Base-by-base conservation (phyloP, 2,329 filamentous ascomycete species). In the Fusarium sp. region DNA sequence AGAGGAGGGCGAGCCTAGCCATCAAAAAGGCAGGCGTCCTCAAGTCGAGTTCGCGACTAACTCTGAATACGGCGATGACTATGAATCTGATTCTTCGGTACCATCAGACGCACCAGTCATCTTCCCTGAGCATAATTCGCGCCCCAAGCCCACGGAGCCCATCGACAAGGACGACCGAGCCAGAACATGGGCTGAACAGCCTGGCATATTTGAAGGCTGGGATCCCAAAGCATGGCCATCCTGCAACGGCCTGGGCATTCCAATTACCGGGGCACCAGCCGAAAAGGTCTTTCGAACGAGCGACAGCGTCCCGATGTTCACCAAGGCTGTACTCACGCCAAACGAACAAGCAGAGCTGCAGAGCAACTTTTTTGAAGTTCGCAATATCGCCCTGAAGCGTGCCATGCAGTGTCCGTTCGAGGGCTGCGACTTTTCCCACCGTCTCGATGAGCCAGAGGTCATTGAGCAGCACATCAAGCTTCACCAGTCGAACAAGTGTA, bases 331-430 rank as follows among this genome's bases (percentile, higher is more conserved):
- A 14, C 70, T 83, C 58, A 85, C 83, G 0, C 77, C 79, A 0
- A 80, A 77, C 0, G 82, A 84, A 65, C 75, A 81, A 54, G 76
- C 73, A 2, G 69, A 75, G 4, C 73, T 84, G 1, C 79, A 83
- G 33, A 5, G 2, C 0, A 5, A 25, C 8, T 27, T 63, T 16
- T 61, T 54, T 42, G 6, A 54, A 0, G 13, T 61, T 5, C 69
- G 72, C 1, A 66, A 70, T 25, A 29, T 68, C 5, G 16, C 58
- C 9, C n/a, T 72, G 54, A 71, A 70, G 0, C 78, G 82, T 9
- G 73, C 69, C 1, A 65, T 73, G 20, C 72, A 70, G n/a, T 85
- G 83, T 44, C 80, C 80, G 0, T 82, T 80, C 44, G 34, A 68
- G 3, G 75, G 72, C 25, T 85, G 83, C 59, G 50, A 71, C 0